Percentiles rank a stretch among this genome's conserved stretches.
phyloP scores from a whole-genome alignment of 1,284 basidiomycete genomes.

The Trichosporon ovoides region DNA sequence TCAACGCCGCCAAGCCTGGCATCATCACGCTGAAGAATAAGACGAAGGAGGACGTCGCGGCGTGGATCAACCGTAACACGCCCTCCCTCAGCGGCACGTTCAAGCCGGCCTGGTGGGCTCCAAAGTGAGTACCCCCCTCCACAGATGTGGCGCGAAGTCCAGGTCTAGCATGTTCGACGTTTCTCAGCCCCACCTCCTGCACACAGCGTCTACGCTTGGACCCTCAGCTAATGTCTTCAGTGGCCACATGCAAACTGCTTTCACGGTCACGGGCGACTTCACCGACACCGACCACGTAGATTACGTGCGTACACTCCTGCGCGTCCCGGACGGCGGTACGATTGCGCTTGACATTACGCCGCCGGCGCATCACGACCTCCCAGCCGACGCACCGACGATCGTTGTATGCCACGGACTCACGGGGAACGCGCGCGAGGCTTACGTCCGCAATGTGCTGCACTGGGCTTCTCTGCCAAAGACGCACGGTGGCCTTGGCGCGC shows the following conservation, averaged over 20 bases:
- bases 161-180: not conserved
- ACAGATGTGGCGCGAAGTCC: no score
- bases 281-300: slow-evolving; percentile 63
- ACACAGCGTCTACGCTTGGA: not conserved
- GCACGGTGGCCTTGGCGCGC: slow-evolving; percentile 75
- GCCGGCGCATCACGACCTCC: slow-evolving; percentile 52
- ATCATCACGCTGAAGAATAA: slow-evolving; percentile 6
- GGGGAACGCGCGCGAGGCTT: slow-evolving; percentile 83
- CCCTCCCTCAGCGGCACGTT: slow-evolving; percentile 44
- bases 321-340: slow-evolving; percentile 64
- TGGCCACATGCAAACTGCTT: slow-evolving; percentile 51
- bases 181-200: no score
- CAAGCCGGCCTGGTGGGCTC: slow-evolving; percentile 48
- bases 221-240: slow-evolving; percentile 20
- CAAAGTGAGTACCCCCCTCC: no score
- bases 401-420: slow-evolving; percentile 78
- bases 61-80: slow-evolving; percentile 42
- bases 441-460: slow-evolving; percentile 72
- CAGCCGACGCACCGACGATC: slow-evolving; percentile 68
- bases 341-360: slow-evolving; percentile 54
- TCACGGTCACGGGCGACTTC: slow-evolving; percentile 55
- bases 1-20: slow-evolving; percentile 26
- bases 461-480: slow-evolving; percentile 60
- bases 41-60: slow-evolving; percentile 15
- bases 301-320: slow-evolving; percentile 62